These are phyloP conservation scores for Monascus purpureus DNA, from an alignment of 495 filamentous ascomycete genomes.

Conservation along the genomic window DNA sequence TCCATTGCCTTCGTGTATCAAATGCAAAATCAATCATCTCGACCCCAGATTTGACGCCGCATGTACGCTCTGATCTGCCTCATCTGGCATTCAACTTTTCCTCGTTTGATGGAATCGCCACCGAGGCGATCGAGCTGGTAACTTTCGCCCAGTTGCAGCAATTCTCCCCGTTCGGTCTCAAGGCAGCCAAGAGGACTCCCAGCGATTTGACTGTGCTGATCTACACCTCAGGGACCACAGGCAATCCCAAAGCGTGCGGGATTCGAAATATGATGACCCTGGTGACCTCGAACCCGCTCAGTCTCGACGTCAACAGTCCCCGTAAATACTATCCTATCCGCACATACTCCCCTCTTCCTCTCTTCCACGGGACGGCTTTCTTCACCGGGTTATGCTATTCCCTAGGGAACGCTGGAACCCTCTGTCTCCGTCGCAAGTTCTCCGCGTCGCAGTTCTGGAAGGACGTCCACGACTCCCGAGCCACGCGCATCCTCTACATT, in stretches of 20 bases:
- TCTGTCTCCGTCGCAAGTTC: slow-evolving; percentile 55
- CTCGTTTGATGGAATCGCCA: slow-evolving; percentile 38
- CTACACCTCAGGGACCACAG: slow-evolving; percentile 81
- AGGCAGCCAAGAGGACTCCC: slow-evolving; percentile 21
- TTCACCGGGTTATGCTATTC: slow-evolving; percentile 43
- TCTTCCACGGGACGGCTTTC: slow-evolving; percentile 78
- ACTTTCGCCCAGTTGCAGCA: slow-evolving; percentile 28
- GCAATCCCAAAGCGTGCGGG: slow-evolving; percentile 79
- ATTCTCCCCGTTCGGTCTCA: slow-evolving; percentile 16
- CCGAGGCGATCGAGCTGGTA: slow-evolving; percentile 35
- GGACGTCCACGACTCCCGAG: slow-evolving; percentile 58
- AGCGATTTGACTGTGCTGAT: slow-evolving; percentile 56
- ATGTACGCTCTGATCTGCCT: slow-evolving; percentile 21
- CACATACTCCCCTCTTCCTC: slow-evolving; percentile 81
- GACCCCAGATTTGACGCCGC: slow-evolving; percentile 30
- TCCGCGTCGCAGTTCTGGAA: slow-evolving; percentile 77
- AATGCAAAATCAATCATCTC: slow-evolving; percentile 51
- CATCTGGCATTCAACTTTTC: slow-evolving; percentile 27
- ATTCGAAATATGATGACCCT: slow-evolving; percentile 45
- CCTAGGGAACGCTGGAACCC: slow-evolving; percentile 25
- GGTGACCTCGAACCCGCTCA: slow-evolving; percentile 28
- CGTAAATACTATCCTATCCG: slow-evolving; percentile 43
- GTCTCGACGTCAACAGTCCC: slow-evolving; percentile 19
- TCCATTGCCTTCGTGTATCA: slow-evolving; percentile 68
- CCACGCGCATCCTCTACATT: slow-evolving; percentile 84